Evolutionary conservation across 2,329 filamentous ascomycete species (phyloP).

Genomic region (Xylariaceae sp.): DNA sequence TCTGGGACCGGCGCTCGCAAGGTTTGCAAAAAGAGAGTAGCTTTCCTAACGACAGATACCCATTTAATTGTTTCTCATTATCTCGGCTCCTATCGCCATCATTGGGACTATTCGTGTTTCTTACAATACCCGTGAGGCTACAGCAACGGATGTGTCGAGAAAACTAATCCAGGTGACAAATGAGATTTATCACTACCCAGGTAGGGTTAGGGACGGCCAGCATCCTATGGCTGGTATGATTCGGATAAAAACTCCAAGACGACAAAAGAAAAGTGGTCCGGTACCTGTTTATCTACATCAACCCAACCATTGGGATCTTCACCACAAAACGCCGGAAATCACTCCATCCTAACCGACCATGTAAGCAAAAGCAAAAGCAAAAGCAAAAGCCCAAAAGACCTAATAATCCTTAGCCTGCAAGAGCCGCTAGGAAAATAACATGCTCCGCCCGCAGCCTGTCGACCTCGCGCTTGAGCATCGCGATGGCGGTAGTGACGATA

Average conservation of each 20-base stretch:
- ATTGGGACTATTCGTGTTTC: neutral
- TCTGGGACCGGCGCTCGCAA: conserved; percentile 76
- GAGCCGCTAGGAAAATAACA: conserved; percentile 38
- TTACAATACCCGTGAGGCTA: neutral
- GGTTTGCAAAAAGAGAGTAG: conserved; percentile 72
- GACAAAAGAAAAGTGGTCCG: no score
- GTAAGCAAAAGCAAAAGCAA: no score
- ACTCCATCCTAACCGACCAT: neutral
- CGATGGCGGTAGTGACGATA: conserved; percentile 50
- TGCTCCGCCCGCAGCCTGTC: conserved; percentile 51
- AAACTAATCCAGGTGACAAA: neutral
- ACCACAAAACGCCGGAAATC: no score
- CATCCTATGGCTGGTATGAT: neutral
- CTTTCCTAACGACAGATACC: conserved; percentile 13
- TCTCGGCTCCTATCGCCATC: neutral
- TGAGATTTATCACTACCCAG: neutral
- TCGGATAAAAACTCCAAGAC: no score
- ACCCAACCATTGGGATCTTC: no score
- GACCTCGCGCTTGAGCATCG: conserved; percentile 62
- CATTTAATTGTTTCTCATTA: neutral
- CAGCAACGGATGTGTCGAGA: neutral
- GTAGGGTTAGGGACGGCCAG: no score
- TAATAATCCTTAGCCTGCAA: neutral
- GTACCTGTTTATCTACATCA: no score
- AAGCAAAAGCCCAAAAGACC: neutral